Percentiles rank a stretch among this genome's conserved stretches.
Evolutionary conservation across 805 yeast species (phyloP).

Genomic region (Dipodascopsis tothii): DNA sequence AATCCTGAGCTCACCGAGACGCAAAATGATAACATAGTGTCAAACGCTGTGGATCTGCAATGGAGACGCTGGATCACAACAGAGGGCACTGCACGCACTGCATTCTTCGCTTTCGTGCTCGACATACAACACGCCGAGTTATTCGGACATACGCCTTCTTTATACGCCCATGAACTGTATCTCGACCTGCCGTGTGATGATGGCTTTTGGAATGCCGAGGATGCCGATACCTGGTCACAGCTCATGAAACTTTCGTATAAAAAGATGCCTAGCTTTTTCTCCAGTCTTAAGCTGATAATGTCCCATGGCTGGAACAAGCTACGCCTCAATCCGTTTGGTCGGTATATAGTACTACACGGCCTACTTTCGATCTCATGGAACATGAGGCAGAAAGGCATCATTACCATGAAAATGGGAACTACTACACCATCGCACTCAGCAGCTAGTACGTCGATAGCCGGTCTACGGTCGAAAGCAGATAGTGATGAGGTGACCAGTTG

Average conservation of each 20-base stretch:
- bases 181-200: constrained; percentile 42
- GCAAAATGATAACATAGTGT: background rate
- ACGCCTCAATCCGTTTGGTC: constrained; percentile 29
- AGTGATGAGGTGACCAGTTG: no score
- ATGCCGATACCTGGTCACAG: constrained; percentile 11
- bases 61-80: constrained; percentile 44
- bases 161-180: constrained; percentile 40
- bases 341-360: constrained; percentile 36
- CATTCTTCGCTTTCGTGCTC: constrained; percentile 36
- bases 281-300: constrained; percentile 18
- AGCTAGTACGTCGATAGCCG: no score
- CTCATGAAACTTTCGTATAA: constrained; percentile 5
- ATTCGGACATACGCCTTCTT: constrained; percentile 30
- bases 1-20: constrained; percentile 18
- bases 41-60: constrained; percentile 15
- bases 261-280: constrained; percentile 6
- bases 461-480: no score
- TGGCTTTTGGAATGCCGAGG: constrained; percentile 37
- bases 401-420: constrained; percentile 32
- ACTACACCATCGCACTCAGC: no score
- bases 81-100: constrained; percentile 37
- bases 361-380: constrained; percentile 32
- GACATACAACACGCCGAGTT: constrained; percentile 38
- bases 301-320: constrained; percentile 18
- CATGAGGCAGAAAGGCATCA: constrained; percentile 29